Evolutionary conservation across 805 yeast genomes (phyloP).

Genomic region (Sugiyamaella chiloensis): DNA sequence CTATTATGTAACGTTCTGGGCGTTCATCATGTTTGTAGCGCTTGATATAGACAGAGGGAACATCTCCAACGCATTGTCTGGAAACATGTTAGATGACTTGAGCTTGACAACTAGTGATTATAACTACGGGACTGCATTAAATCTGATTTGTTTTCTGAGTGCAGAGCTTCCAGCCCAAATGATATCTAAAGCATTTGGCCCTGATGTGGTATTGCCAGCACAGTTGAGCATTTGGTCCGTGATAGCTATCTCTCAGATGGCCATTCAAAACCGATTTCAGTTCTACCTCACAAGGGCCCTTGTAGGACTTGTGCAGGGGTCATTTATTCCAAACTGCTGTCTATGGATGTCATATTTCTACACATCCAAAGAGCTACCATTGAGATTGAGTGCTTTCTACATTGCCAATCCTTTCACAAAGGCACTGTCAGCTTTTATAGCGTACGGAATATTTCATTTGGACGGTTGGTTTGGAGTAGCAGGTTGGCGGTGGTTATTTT

Average conservation of each 20-base stretch:
- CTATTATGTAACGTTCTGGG: constrained; percentile 50
- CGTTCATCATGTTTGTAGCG: constrained; percentile 54
- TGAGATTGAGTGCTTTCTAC: constrained; percentile 56
- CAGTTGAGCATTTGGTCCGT: constrained; percentile 55
- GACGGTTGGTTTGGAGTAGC: constrained; percentile 41
- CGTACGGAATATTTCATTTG: constrained; percentile 50
- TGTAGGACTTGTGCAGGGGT: constrained; percentile 58
- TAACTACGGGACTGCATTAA: constrained; percentile 56
- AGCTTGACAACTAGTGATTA: constrained; percentile 51
- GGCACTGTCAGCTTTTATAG: constrained; percentile 43
- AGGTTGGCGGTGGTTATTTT: constrained; percentile 64
- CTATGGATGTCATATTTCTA: constrained; percentile 63
- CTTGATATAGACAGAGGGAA: constrained; percentile 57
- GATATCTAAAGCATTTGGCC: constrained; percentile 60
- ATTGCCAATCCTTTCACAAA: constrained; percentile 46
- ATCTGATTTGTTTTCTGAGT: constrained; percentile 48
- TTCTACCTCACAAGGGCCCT: constrained; percentile 50
- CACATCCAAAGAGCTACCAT: constrained; percentile 52
- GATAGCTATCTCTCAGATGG: constrained; percentile 51
- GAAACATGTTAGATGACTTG: constrained; percentile 50
- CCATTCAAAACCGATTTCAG: constrained; percentile 39
- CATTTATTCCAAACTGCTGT: constrained; percentile 58
- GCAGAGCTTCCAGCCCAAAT: constrained; percentile 67
- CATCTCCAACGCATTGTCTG: constrained; percentile 53
- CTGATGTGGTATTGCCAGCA: constrained; percentile 59